A percentile compares a stretch with the other conserved stretches of the same genome.
Evolutionary conservation across 2,329 filamentous ascomycete genomes (phyloP).

Genomic region (Beauveria pseudobassiana): DNA sequence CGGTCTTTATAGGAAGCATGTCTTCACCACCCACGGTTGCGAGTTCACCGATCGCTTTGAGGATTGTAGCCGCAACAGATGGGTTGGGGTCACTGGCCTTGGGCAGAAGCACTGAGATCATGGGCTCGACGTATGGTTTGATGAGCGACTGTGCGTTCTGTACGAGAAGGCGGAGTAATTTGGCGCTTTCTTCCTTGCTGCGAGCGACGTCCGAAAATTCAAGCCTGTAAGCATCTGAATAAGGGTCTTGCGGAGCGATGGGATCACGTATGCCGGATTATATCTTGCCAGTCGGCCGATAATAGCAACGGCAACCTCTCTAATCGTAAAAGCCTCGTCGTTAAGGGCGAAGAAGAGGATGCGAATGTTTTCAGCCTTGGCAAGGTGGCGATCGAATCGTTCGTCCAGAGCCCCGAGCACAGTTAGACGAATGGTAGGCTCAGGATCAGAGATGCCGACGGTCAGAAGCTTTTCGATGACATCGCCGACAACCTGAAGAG

Average conservation of each 20-base stretch:
- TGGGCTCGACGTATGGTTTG: conserved; percentile 93
- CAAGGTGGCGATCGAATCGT: conserved; percentile 93
- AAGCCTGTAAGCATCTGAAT: conserved; percentile 91
- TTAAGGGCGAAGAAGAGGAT: conserved; percentile 93
- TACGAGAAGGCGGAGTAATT: conserved; percentile 84
- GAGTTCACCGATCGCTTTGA: conserved; percentile 90
- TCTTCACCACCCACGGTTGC: conserved; percentile 90
- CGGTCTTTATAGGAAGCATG: conserved; percentile 85
- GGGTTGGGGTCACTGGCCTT: conserved; percentile 81
- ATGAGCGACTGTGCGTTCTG: conserved; percentile 89
- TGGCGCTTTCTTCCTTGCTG: conserved; percentile 94
- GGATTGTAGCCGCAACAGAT: conserved; percentile 86
- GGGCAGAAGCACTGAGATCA: conserved; percentile 88
- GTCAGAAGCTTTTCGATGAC: conserved; percentile 96
- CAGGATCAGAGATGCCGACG: conserved; percentile 86
- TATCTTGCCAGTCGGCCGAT: conserved; percentile 86
- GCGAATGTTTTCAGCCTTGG: conserved; percentile 93
- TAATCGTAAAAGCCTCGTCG: conserved; percentile 85
- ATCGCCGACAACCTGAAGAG: conserved; percentile 93
- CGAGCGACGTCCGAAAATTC: conserved; percentile 91
- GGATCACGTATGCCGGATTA: conserved; percentile 96
- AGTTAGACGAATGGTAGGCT: conserved; percentile 79
- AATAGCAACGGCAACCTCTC: conserved; percentile 92
- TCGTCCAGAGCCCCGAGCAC: conserved; percentile 85
- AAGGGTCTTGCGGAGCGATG: conserved; percentile 85